Evolutionary conservation across 2,329 filamentous ascomycete species (phyloP), one percentile per base, ranked within the genome.

Genomic region (Fusarium paranaense): DNA sequence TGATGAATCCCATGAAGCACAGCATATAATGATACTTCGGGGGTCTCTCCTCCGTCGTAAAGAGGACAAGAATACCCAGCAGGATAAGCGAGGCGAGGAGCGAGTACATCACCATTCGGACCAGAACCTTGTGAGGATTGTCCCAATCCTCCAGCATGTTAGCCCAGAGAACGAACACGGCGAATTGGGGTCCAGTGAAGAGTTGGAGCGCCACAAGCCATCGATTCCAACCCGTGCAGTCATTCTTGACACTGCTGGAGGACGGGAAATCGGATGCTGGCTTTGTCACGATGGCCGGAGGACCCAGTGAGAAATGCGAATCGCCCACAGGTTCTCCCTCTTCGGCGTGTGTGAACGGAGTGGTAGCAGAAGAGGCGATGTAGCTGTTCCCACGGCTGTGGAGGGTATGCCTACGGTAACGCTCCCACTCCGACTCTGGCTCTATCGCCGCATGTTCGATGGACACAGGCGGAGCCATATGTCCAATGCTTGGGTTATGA

Each of bases 181-280:
- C 90, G 82, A 98, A 98, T 25, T 97, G 82, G 0, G 97, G 97
- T 0, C 95, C 95, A 0, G 93, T 94, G 80, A 98, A 95, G 58
- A 97, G 88, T 78, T 99, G 97, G 11, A 97, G 82, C 14, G 92
- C 90, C 14, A 97, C 89, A 5, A 99, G 90, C 96, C 97, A 99
- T 62, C 95, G 90, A 78, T 95, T 97, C 95, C 97, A 98, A 33
- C 91, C 87, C 64, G 88, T 87, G 3, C 83, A 80, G 56, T 86
- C 85, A 11, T 84, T 81, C 33, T 82, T 74, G 62, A 78, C 73
- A 56, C 82, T 78, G 60, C 75, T 81, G n/a, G 73, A 66, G 6
- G 81, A 83, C 52, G 73, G 80, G 69, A 74, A 71, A 71, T 80
- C 81, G 2, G 82, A 84, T 18, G 78, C 71, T 16, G 81, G 79